phyloP scores from a whole-genome alignment of 371 early-diverging fungal species.

The Dinochytrium kinnereticum region DNA sequence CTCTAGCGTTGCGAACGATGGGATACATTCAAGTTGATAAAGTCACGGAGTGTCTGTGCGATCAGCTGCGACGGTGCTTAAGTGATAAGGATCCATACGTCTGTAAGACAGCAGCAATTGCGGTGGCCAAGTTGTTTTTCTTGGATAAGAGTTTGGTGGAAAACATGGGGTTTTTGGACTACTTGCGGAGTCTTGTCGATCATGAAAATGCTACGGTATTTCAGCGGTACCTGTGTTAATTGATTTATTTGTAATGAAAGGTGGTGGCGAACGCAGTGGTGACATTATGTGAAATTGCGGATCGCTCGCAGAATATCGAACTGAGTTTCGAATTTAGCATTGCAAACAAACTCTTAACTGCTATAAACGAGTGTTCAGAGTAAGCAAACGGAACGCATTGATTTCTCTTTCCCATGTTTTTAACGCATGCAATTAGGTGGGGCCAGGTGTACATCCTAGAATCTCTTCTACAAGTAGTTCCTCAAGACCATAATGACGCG shows the following conservation, averaged over 20 bases:
- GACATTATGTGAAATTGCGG: conserved; percentile 88
- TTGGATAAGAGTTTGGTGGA: conserved; percentile 40
- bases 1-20: conserved; percentile 81
- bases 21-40: conserved; percentile 73
- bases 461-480: conserved; percentile 76
- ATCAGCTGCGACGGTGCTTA: conserved; percentile 51
- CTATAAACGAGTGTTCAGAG: conserved; percentile 95
- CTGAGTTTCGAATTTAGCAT: conserved; percentile 75
- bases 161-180: conserved; percentile 46
- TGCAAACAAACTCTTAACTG: conserved; percentile 86
- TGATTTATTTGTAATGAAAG: conserved; percentile 45
- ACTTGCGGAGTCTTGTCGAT: conserved; percentile 42
- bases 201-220: conserved; percentile 55
- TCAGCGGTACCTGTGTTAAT: neutral
- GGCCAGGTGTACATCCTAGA: conserved; percentile 94
- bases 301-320: conserved; percentile 71
- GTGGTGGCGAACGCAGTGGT: conserved; percentile 94
- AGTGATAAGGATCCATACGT: conserved; percentile 73
- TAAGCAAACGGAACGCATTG: too few relatives aligned
- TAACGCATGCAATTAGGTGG: conserved; percentile 68
- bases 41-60: conserved; percentile 46
- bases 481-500: conserved; percentile 76
- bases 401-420: neutral
- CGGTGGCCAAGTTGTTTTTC: conserved; percentile 55
- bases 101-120: conserved; percentile 88